phyloP scores from a whole-genome alignment of 768 basidiomycete genomes.

The Leucocoprinus leucothites region DNA sequence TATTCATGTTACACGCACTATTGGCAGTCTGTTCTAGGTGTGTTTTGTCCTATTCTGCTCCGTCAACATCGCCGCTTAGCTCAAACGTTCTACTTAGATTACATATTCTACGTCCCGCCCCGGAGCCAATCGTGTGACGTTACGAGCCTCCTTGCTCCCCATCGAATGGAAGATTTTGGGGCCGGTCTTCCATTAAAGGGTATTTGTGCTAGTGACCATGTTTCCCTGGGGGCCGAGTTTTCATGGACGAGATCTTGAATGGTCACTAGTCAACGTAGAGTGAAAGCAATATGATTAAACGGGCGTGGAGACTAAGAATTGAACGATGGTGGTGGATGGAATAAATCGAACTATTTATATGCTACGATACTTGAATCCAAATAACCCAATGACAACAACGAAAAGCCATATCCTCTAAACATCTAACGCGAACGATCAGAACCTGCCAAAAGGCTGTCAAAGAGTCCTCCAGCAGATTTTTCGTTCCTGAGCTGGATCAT shows the following conservation, averaged over 20 bases:
- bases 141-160: slow-evolving; percentile 59
- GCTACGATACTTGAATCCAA: neutral
- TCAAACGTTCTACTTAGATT: slow-evolving; percentile 51
- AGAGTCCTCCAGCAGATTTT: slow-evolving; percentile 77
- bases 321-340: neutral
- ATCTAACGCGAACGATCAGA: slow-evolving; percentile 59
- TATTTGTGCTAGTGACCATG: slow-evolving; percentile 85
- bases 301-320: slow-evolving; percentile 14
- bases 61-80: neutral
- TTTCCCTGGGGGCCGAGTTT: slow-evolving; percentile 72
- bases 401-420: neutral
- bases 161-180: slow-evolving; percentile 51
- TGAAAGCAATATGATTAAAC: slow-evolving; percentile 1
- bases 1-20: slow-evolving; percentile 90
- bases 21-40: slow-evolving; percentile 82
- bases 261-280: slow-evolving; percentile 11
- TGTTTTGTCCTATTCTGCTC: slow-evolving; percentile 11
- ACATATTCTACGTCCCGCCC: slow-evolving; percentile 76
- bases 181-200: slow-evolving; percentile 77
- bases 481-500: slow-evolving; percentile 97
- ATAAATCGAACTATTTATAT: neutral
- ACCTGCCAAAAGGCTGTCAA: slow-evolving; percentile 82
- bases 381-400: neutral
- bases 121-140: slow-evolving; percentile 32
- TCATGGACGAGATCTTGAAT: slow-evolving; percentile 22